These are phyloP conservation scores for Pichia nakasei DNA, from an alignment of 805 yeast species.

Conservation along the genomic window DNA sequence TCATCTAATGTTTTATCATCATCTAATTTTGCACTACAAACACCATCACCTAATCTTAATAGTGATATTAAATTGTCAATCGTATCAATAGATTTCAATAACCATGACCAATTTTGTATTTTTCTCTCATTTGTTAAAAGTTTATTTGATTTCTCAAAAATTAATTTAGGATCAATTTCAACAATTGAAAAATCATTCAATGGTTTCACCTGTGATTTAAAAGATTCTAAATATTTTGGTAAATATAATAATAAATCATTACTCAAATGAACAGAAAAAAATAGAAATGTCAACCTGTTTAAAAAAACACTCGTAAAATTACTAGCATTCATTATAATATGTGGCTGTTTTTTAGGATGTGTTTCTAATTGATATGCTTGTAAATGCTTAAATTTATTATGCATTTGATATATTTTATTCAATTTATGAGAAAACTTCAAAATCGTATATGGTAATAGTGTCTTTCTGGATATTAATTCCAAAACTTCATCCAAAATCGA, in stretches of 20 bases:
- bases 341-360: conserved; percentile 5
- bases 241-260: conserved; percentile 29
- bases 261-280: conserved; percentile 26
- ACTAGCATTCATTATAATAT: conserved; percentile 28
- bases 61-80: conserved; percentile 26
- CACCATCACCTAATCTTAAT: conserved; percentile 34
- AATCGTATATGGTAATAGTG: conserved; percentile 19
- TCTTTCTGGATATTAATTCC: conserved; percentile 24
- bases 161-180: conserved; percentile 1
- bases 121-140: background rate
- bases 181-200: conserved; percentile 19
- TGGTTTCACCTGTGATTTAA: conserved; percentile 16
- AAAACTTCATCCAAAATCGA: conserved; percentile 27
- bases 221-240: conserved; percentile 17
- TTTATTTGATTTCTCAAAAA: conserved; percentile 1
- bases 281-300: conserved; percentile 19
- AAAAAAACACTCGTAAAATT: conserved; percentile 27
- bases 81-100: conserved; percentile 12
- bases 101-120: conserved; percentile 6
- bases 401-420: conserved; percentile 4
- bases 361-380: conserved; percentile 5
- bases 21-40: conserved; percentile 13
- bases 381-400: conserved; percentile 4
- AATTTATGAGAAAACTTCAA: conserved; percentile 11
- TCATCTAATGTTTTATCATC: conserved; percentile 8